phyloP scores from a whole-genome alignment of 139 green algal genomes.

The Pseudopediastrum boryanum region DNA sequence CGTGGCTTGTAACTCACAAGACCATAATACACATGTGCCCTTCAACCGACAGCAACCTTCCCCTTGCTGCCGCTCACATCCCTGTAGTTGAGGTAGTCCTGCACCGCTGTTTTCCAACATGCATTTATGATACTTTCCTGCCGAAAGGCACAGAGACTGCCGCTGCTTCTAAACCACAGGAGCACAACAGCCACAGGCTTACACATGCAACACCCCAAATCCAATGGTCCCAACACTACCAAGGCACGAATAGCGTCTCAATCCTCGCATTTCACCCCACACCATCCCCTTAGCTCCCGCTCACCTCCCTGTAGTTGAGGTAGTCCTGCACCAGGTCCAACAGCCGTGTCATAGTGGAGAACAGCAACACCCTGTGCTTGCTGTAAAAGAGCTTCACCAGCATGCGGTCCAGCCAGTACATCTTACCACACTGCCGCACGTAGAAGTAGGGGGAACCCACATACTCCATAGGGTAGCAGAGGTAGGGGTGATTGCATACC shows the following conservation, averaged over 20 bases:
- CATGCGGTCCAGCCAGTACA: slow-evolving; percentile 87
- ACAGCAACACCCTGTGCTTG: slow-evolving; percentile 84
- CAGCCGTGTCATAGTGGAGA: slow-evolving; percentile 82
- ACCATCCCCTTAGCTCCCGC: too few relatives aligned
- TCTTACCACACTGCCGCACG: slow-evolving; percentile 88
- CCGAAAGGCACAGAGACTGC: too few relatives aligned
- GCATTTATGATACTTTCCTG: too few relatives aligned
- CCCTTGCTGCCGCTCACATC: too few relatives aligned
- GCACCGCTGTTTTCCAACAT: too few relatives aligned
- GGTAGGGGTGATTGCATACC: slow-evolving; percentile 96
- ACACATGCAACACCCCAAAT: not conserved
- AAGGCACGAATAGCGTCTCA: not conserved
- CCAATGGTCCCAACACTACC: not conserved
- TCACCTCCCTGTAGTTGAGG: slow-evolving; percentile 67
- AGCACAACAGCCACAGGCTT: too few relatives aligned
- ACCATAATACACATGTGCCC: too few relatives aligned
- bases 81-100: too few relatives aligned
- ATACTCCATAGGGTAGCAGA: slow-evolving; percentile 88
- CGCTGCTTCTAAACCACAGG: too few relatives aligned
- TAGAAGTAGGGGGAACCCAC: too few relatives aligned
- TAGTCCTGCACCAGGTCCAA: slow-evolving; percentile 82
- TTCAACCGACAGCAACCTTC: too few relatives aligned
- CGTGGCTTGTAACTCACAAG: too few relatives aligned
- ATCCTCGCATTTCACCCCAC: not conserved
- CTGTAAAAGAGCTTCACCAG: slow-evolving; percentile 83